phyloP scores from a whole-genome alignment of 257 asterid species.

The Buddleja alternifolia region DNA sequence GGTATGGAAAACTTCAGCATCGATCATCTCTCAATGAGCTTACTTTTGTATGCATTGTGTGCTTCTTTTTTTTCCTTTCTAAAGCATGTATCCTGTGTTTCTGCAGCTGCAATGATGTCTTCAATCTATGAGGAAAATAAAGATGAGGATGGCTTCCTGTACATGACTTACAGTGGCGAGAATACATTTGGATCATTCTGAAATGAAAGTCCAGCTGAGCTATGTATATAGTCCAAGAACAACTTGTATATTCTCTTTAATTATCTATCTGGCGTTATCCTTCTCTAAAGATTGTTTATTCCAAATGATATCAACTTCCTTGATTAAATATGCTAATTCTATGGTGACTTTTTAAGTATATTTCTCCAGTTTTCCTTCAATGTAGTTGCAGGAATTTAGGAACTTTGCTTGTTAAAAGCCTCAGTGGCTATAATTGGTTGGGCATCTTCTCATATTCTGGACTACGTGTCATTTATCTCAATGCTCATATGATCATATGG shows the following conservation, averaged over 20 bases:
- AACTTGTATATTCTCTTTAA: slow-evolving; percentile 52
- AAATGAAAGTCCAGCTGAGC: slow-evolving; percentile 30
- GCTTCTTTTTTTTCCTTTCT: not conserved
- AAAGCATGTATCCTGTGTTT: not conserved
- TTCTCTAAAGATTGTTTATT: slow-evolving; percentile 29
- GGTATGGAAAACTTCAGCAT: slow-evolving; percentile 45
- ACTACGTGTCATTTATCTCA: not conserved
- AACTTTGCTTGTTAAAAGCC: not conserved
- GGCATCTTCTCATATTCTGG: not conserved
- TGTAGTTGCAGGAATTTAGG: not conserved
- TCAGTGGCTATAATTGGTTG: not conserved
- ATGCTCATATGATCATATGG: not conserved
- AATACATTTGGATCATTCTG: slow-evolving; percentile 72
- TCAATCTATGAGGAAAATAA: slow-evolving; percentile 73
- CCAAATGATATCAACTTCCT: slow-evolving; percentile 15
- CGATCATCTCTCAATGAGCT: not conserved
- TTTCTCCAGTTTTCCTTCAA: slow-evolving; percentile 11
- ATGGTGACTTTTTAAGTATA: slow-evolving; percentile 11
- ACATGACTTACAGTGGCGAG: slow-evolving; percentile 87
- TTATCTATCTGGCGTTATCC: slow-evolving; percentile 32
- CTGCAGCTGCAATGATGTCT: slow-evolving; percentile 80
- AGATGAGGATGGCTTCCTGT: slow-evolving; percentile 80
- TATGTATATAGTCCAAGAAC: slow-evolving; percentile 45
- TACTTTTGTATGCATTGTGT: not conserved
- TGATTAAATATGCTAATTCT: slow-evolving; percentile 29